phyloP scores from a whole-genome alignment of 108 stramenopile species.

The Heterococcus sp. region DNA sequence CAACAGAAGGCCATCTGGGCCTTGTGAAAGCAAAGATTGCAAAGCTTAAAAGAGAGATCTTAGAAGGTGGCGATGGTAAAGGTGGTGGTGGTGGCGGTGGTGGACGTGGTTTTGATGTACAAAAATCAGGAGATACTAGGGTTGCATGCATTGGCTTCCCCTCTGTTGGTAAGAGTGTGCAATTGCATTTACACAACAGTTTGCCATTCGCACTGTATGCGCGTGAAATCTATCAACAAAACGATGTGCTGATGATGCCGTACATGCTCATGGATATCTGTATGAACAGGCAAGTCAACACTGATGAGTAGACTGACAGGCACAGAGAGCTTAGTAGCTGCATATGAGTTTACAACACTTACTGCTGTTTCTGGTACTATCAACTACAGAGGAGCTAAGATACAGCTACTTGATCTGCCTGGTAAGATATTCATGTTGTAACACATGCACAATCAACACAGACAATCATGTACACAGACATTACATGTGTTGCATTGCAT shows the following conservation, averaged over 20 bases:
- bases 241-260: no score
- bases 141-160: constrained; percentile 97
- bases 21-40: constrained; percentile 69
- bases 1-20: constrained; percentile 64
- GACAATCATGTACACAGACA: no score
- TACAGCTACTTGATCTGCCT: constrained; percentile 94
- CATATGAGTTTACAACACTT: constrained; percentile 97
- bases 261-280: no score
- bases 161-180: constrained; percentile 91
- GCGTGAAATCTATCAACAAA: no score
- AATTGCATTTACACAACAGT: no score
- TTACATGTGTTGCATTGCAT: no score
- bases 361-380: constrained; percentile 98
- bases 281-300: no score
- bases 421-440: no score
- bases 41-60: constrained; percentile 55
- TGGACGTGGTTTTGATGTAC: constrained; percentile 94
- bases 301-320: constrained; percentile 89
- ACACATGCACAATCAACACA: no score
- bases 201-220: no score
- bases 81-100: constrained; percentile 83
- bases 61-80: constrained; percentile 15
- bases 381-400: constrained; percentile 85
- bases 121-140: constrained; percentile 88
- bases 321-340: constrained; percentile 85